phyloP scores from a whole-genome alignment of 805 yeast genomes.

The Hanseniaspora hatyaiensis region DNA sequence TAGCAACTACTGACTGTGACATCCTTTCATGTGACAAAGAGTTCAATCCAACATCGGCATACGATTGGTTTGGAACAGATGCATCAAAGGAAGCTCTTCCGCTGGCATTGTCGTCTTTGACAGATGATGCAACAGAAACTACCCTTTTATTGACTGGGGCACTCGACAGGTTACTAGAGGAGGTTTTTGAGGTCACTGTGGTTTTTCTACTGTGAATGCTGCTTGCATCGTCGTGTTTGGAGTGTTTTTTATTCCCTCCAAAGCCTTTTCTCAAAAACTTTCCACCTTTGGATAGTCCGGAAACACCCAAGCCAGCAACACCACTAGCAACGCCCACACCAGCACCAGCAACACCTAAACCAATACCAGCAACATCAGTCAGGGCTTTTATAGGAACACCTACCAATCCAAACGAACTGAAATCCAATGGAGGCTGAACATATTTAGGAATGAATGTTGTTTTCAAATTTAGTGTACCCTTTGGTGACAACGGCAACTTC shows the following conservation, averaged over 20 bases:
- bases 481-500: conserved; percentile 45
- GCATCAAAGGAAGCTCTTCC: conserved; percentile 19
- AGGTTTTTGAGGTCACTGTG: conserved; percentile 16
- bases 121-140: conserved; percentile 1
- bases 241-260: conserved; percentile 22
- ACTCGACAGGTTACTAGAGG: not conserved
- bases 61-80: conserved; percentile 26
- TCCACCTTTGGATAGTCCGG: conserved; percentile 41
- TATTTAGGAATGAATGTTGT: conserved; percentile 55
- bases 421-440: conserved; percentile 45
- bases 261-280: conserved; percentile 29
- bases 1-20: conserved; percentile 19
- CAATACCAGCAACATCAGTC: conserved; percentile 34
- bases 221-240: not conserved
- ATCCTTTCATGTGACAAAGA: conserved; percentile 14
- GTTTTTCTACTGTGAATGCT: conserved; percentile 16
- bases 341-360: conserved; percentile 30
- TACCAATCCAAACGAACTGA: conserved; percentile 32
- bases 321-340: conserved; percentile 35
- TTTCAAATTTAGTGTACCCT: conserved; percentile 46
- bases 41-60: conserved; percentile 20
- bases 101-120: not conserved
- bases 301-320: conserved; percentile 32
- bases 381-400: conserved; percentile 41
- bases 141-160: not conserved